Evolutionary conservation across 78 protist species (phyloP).

Genomic region (Protostelium mycophagum): DNA sequence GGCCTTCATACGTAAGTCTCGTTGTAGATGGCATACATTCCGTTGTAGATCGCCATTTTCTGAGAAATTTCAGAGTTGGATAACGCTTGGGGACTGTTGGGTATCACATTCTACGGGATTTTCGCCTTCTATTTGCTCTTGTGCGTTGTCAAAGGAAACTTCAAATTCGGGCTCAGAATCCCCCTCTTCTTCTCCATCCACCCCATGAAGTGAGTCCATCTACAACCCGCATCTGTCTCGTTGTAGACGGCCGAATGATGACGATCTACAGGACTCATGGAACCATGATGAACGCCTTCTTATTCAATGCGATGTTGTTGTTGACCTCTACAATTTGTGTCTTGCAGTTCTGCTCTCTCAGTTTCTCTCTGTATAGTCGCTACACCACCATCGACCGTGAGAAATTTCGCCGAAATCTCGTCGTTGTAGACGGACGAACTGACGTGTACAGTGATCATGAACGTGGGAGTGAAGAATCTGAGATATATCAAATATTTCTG

Average conservation of each 20-base stretch:
- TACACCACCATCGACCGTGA: constrained; percentile 55
- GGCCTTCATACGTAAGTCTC: neutral
- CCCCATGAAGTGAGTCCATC: constrained; percentile 61
- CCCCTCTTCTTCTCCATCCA: constrained; percentile 78
- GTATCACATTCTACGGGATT: constrained; percentile 68
- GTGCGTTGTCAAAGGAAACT: constrained; percentile 74
- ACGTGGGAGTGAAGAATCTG: constrained; percentile 27
- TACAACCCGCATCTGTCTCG: neutral
- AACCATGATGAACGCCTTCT: constrained; percentile 89
- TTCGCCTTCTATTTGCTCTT: constrained; percentile 76
- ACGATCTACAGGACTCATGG: constrained; percentile 36
- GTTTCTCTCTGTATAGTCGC: constrained; percentile 73
- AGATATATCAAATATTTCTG: constrained; percentile 44
- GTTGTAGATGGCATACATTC: neutral
- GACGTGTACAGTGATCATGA: constrained; percentile 22
- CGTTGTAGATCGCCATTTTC: neutral
- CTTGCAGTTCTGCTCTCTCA: constrained; percentile 73
- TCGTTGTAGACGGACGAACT: constrained; percentile 25
- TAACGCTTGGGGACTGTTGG: constrained; percentile 75
- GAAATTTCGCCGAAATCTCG: neutral
- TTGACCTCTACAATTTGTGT: constrained; percentile 70
- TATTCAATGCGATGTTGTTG: constrained; percentile 85
- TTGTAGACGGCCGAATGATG: too few species aligned
- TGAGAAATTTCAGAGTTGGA: constrained; percentile 43
- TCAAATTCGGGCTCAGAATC: constrained; percentile 81